Evolutionary conservation across 1,139 yeast genomes (phyloP), one percentile per base, ranked within the genome.

Genomic region (Zhuliangozyma blackwelliae): DNA sequence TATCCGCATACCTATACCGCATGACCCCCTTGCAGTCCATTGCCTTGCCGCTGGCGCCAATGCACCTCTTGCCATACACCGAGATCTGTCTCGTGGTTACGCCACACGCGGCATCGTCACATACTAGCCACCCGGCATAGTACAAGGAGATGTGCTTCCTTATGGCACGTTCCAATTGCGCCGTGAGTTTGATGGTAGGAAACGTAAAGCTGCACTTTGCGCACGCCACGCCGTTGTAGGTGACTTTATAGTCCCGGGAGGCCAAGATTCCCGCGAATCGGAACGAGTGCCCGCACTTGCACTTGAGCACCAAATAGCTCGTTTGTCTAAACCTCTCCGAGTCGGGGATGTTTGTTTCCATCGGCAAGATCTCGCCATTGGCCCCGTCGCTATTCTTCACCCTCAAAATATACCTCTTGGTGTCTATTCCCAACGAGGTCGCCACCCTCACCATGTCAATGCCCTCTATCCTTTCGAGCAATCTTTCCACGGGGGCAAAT

Each of bases 71-170:
- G 42, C 97, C 97, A 52, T 87, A 89, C 3, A 90, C 97, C 10
- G 92, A 80, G 20, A 92, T 74, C 54, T 90, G 96, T 44, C 97
- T 73, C 0, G 97, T 90, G 16, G 74, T 71, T 38, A 77, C 68
- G 7, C 86, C 89, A 66, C 99, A 94, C 1, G 94, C 77, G 2
- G 79, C 59, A 49, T 90, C 97, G 55, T 85, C 94, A 62, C 99
- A 94, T 0, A 63, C 65, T 29, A 89, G 65, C 90, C 95, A 82
- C 5, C 92, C 94, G 12, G 86, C 81, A 55, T 94, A 94, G 59
- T 90, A 94, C 29, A 72, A 58, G 0, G 90, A 70, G 35, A 92
- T 79, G 47, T 82, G 87, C 6, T 68, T 61, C 40, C 97, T 72
- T 25, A 92, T 75, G 35, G 79, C 68, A 12, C 65, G 57, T 56